These are phyloP conservation scores for Candida orba DNA, from an alignment of 805 yeast species.

Conservation along the genomic window DNA sequence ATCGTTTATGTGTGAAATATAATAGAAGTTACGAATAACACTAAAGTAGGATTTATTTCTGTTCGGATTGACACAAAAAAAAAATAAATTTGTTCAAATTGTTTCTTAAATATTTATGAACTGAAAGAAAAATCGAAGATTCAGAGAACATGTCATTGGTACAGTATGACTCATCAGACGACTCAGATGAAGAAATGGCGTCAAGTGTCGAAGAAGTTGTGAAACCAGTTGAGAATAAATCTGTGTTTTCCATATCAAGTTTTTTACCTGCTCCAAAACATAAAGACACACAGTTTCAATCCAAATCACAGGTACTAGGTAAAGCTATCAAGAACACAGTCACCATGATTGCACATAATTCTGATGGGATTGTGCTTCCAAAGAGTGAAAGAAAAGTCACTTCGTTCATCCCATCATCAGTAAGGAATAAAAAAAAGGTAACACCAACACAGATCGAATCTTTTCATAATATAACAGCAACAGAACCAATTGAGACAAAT, in stretches of 20 bases:
- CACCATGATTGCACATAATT: constrained; percentile 10
- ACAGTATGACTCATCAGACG: constrained; percentile 9
- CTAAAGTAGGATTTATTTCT: neutral
- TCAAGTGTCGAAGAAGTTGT: neutral
- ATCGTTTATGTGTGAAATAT: too few relatives aligned
- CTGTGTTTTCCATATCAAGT: constrained; percentile 15
- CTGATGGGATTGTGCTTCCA: constrained; percentile 16
- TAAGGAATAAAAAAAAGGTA: constrained; percentile 10
- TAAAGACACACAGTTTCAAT: constrained; percentile 3
- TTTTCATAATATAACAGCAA: neutral
- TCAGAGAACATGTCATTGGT: constrained; percentile 5
- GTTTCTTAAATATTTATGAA: too few relatives aligned
- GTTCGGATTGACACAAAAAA: neutral
- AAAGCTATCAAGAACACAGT: constrained; percentile 13
- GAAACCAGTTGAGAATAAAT: neutral
- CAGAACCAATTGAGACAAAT: neutral
- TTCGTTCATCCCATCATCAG: constrained; percentile 18
- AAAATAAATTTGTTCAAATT: neutral
- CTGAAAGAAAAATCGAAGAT: neutral
- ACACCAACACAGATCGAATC: neutral
- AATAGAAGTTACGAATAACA: too few relatives aligned
- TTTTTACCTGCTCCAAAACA: constrained; percentile 21
- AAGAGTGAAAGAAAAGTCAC: constrained; percentile 11
- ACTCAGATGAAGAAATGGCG: constrained; percentile 2
- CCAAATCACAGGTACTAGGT: constrained; percentile 12